phyloP scores from a whole-genome alignment of 225 moss, liverwort and hornwort genomes.

The Takakia lepidozioides region DNA sequence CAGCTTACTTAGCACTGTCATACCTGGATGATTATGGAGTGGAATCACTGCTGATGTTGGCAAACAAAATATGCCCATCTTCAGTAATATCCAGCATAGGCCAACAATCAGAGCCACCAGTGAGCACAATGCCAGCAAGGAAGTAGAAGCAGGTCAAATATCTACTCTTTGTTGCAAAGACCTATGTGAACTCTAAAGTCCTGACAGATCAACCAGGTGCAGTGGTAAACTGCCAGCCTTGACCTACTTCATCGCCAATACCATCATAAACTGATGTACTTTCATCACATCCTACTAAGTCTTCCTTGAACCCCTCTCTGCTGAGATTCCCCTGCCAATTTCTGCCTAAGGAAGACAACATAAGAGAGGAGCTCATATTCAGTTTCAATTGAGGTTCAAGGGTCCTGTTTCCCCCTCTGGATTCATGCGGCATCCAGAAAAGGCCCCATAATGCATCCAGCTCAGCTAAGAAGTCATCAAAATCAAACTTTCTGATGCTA shows the following conservation, averaged over 20 bases:
- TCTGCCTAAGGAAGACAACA: neutral
- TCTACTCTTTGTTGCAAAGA: neutral
- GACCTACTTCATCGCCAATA: neutral
- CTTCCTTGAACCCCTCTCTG: too few relatives aligned
- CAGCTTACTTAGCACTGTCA: slow-evolving; percentile 96
- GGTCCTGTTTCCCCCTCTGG: too few relatives aligned
- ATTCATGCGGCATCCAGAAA: too few relatives aligned
- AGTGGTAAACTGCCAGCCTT: neutral
- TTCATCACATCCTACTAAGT: too few relatives aligned
- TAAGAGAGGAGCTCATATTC: neutral
- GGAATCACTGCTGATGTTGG: slow-evolving; percentile 91
- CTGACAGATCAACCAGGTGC: neutral
- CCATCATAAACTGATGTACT: neutral
- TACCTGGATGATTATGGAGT: slow-evolving; percentile 96
- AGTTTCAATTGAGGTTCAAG: neutral
- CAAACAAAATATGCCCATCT: slow-evolving; percentile 97
- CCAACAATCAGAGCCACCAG: neutral
- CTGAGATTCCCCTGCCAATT: too few relatives aligned
- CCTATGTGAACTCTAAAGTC: neutral
- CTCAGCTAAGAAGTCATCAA: neutral
- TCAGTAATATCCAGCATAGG: slow-evolving; percentile 16
- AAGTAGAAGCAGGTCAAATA: too few relatives aligned
- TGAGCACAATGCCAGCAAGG: too few relatives aligned
- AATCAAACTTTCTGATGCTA: neutral
- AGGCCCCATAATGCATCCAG: neutral